Percentiles rank a stretch among this genome's conserved stretches.
Conservation (phyloP, 2,329 filamentous ascomycete genomes). For the Aureobasidium sp. region DNA sequence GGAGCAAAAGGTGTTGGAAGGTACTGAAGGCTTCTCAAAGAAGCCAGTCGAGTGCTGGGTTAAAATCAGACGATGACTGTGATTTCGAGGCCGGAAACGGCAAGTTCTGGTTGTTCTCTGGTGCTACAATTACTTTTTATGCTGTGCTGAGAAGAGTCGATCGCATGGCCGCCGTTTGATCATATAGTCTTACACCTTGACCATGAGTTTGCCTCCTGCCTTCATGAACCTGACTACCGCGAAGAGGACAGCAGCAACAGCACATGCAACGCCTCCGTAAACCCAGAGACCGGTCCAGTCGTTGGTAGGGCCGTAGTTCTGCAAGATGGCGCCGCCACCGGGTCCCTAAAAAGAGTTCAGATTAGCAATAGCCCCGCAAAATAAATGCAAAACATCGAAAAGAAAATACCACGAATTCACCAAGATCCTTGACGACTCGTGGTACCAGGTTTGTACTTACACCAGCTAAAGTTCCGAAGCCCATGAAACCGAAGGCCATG, state of each 20-base stretch:
- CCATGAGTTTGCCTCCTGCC: conserved; percentile 22
- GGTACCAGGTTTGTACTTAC: neutral
- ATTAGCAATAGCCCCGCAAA: neutral
- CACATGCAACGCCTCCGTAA: conserved; percentile 25
- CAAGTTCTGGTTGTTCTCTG: neutral
- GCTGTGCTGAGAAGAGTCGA: neutral
- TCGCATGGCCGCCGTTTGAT: neutral
- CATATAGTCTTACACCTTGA: conserved; percentile 17
- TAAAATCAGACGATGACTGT: conserved; percentile 16
- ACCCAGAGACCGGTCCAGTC: conserved; percentile 31
- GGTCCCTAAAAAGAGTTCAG: conserved; percentile 19
- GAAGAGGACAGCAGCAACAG: conserved; percentile 17
- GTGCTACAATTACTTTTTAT: neutral
- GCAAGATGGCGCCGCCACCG: conserved; percentile 28
- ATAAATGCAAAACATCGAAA: too few relatives aligned
- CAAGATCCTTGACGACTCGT: neutral
- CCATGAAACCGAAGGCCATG: conserved; percentile 28
- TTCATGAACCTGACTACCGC: conserved; percentile 21
- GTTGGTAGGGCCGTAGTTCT: conserved; percentile 16
- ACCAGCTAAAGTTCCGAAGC: conserved; percentile 28
- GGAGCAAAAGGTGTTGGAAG: conserved; percentile 27
- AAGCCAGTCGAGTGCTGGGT: conserved; percentile 25
- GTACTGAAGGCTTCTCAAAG: conserved; percentile 28
- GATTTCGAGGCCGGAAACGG: neutral
- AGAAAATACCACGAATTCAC: neutral